Percentiles rank a stretch among this genome's conserved stretches.
Conservation (phyloP, 2,329 filamentous ascomycete species). For the Fusarium hostae region DNA sequence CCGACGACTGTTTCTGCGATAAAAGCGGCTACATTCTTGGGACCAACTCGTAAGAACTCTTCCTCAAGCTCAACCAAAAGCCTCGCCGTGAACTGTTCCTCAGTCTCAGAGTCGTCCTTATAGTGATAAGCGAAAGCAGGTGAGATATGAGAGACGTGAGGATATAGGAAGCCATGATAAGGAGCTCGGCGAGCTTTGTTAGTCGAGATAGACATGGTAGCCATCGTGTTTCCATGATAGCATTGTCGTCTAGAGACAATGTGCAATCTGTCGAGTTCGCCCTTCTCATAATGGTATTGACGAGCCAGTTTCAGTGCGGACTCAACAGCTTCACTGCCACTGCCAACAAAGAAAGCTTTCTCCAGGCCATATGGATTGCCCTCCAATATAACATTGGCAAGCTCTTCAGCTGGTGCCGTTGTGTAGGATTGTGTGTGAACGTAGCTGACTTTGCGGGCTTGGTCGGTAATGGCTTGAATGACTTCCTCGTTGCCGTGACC, state of each 20-base stretch:
- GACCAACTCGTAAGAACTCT: conserved; percentile 1
- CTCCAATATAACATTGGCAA: not conserved
- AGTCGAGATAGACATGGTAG: conserved; percentile 19
- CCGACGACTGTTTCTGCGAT: conserved; percentile 71
- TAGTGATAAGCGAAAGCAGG: conserved; percentile 18
- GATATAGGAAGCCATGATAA: conserved; percentile 4
- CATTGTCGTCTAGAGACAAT: conserved; percentile 7
- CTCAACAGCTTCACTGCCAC: conserved; percentile 55
- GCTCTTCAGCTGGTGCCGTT: conserved; percentile 9
- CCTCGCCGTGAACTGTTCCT: not conserved
- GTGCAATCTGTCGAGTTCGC: not conserved
- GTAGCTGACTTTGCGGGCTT: conserved; percentile 15
- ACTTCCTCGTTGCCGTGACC: conserved; percentile 12
- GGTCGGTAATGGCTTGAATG: conserved; percentile 13
- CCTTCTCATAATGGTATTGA: conserved; percentile 53
- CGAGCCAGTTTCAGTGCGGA: conserved; percentile 59
- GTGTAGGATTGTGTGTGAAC: conserved; percentile 25
- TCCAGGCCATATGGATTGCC: conserved; percentile 14
- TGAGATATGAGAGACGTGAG: conserved; percentile 14
- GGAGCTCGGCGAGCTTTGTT: conserved; percentile 11
- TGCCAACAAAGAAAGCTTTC: conserved; percentile 42
- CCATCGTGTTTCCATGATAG: conserved; percentile 23
- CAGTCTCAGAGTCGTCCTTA: not conserved
- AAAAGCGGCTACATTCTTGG: conserved; percentile 54
- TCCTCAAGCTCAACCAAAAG: not conserved